Evolutionary conservation across 2,329 filamentous ascomycete genomes (phyloP).

Genomic region (Westerdykella sp.): DNA sequence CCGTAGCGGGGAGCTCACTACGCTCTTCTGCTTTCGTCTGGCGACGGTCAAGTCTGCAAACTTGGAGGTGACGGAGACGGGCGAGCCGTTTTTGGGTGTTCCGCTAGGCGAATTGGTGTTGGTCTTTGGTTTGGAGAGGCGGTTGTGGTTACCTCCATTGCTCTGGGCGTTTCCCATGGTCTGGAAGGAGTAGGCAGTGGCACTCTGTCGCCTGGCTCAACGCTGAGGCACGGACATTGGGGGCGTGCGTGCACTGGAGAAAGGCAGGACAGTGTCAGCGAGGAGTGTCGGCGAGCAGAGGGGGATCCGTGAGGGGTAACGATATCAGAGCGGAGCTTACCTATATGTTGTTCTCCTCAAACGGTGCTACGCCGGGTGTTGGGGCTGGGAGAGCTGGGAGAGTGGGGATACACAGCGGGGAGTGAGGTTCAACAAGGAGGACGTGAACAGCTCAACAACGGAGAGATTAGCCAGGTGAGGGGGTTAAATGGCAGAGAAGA

Average conservation of each 20-base stretch:
- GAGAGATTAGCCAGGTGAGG: too few species aligned
- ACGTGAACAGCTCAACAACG: too few species aligned
- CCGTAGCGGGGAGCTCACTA: slow-evolving; percentile 24
- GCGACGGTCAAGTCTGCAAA: slow-evolving; percentile 22
- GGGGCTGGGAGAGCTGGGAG: too few species aligned
- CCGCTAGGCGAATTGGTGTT: slow-evolving; percentile 25
- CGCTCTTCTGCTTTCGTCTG: slow-evolving; percentile 24
- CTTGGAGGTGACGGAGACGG: slow-evolving; percentile 17
- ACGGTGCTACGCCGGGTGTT: too few species aligned
- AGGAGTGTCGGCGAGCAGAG: not conserved
- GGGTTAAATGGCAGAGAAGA: too few species aligned
- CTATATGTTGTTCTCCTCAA: too few species aligned
- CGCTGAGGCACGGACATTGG: slow-evolving; percentile 13
- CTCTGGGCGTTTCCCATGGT: slow-evolving; percentile 29
- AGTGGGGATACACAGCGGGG: too few species aligned
- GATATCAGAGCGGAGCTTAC: too few species aligned
- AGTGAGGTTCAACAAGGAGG: too few species aligned
- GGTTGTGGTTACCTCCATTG: slow-evolving; percentile 15
- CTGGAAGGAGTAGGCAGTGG: not conserved
- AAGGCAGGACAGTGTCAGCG: slow-evolving; percentile 10
- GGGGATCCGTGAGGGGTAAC: too few species aligned
- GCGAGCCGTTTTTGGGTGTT: slow-evolving; percentile 13
- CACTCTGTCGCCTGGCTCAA: slow-evolving; percentile 1
- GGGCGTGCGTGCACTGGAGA: slow-evolving; percentile 12
- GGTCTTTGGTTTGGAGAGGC: slow-evolving; percentile 33